Percentiles rank a stretch among this genome's conserved stretches.
Evolutionary conservation across 2,329 filamentous ascomycete genomes (phyloP).

Genomic region (Hymenoscyphus albidus): DNA sequence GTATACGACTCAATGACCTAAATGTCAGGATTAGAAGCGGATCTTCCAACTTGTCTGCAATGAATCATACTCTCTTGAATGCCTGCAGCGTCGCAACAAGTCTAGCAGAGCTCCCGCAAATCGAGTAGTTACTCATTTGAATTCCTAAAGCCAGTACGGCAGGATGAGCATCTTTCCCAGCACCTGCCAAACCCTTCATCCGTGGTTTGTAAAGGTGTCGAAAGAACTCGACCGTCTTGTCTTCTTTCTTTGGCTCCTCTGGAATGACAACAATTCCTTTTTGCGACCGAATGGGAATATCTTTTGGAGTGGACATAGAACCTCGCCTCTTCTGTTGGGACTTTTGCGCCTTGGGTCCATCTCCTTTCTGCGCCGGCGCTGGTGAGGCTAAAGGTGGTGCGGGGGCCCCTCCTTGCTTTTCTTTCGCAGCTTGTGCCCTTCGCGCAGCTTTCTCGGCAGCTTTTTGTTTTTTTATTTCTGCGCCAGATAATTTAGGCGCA

Average conservation of each 20-base stretch:
- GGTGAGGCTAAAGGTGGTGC: slow-evolving; percentile 21
- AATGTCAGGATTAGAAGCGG: slow-evolving; percentile 13
- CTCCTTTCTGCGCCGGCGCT: slow-evolving; percentile 23
- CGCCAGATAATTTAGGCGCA: slow-evolving; percentile 55
- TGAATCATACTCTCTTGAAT: slow-evolving; percentile 70
- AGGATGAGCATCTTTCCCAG: slow-evolving; percentile 74
- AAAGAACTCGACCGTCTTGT: slow-evolving; percentile 71
- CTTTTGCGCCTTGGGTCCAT: slow-evolving; percentile 36
- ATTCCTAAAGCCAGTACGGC: slow-evolving; percentile 80
- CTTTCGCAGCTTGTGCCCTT: slow-evolving; percentile 66
- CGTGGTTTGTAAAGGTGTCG: slow-evolving; percentile 77
- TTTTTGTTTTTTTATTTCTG: slow-evolving; percentile 70
- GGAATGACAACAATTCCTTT: slow-evolving; percentile 35
- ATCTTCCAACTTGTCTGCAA: not conserved
- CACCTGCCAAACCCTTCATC: slow-evolving; percentile 58
- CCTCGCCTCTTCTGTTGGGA: slow-evolving; percentile 37
- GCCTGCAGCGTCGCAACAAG: slow-evolving; percentile 83
- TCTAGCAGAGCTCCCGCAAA: slow-evolving; percentile 85
- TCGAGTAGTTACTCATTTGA: slow-evolving; percentile 75
- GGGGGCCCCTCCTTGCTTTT: slow-evolving; percentile 40
- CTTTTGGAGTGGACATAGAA: slow-evolving; percentile 30
- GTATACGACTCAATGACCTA: slow-evolving; percentile 91
- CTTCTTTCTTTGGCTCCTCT: slow-evolving; percentile 52
- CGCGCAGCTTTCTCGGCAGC: slow-evolving; percentile 90
- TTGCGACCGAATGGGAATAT: slow-evolving; percentile 27